Percentiles rank a stretch among this genome's conserved stretches.
These are phyloP conservation scores for Metschnikowia santaceciliae DNA, from an alignment of 805 yeast genomes.

Conservation along the genomic window DNA sequence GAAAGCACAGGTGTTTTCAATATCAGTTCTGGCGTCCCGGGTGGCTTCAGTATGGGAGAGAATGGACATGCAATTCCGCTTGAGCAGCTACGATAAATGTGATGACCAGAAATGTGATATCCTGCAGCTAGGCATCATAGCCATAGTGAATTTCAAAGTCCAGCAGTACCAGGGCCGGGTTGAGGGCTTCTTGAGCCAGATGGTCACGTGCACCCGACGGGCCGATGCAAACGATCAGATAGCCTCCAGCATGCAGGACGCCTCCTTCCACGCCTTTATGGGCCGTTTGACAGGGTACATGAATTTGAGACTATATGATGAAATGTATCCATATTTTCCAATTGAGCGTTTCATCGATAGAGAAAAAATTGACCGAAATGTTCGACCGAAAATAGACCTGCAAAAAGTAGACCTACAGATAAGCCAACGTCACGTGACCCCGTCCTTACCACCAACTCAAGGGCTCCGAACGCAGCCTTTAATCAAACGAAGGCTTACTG, in stretches of 20 bases:
- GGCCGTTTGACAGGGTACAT: constrained; percentile 4
- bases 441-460: background rate
- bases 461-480: background rate
- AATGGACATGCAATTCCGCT: constrained; percentile 3
- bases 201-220: constrained; percentile 1
- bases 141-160: constrained; percentile 5
- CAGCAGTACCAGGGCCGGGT: constrained; percentile 5
- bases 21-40: constrained; percentile 5
- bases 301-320: constrained; percentile 1
- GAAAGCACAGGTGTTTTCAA: constrained; percentile 7
- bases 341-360: background rate
- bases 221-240: background rate
- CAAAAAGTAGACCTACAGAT: too few species aligned
- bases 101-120: constrained; percentile 2
- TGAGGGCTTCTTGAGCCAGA: constrained; percentile 11
- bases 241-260: background rate
- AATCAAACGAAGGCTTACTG: background rate
- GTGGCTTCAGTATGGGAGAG: constrained; percentile 4
- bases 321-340: constrained; percentile 5
- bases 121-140: constrained; percentile 8
- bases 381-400: background rate
- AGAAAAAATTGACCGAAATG: background rate
- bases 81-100: background rate
- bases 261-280: constrained; percentile 1
- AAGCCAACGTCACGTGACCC: background rate